These are phyloP conservation scores for Ceratocystis diversiconidia DNA, from an alignment of 2,329 filamentous ascomycete genomes.

Conservation along the genomic window DNA sequence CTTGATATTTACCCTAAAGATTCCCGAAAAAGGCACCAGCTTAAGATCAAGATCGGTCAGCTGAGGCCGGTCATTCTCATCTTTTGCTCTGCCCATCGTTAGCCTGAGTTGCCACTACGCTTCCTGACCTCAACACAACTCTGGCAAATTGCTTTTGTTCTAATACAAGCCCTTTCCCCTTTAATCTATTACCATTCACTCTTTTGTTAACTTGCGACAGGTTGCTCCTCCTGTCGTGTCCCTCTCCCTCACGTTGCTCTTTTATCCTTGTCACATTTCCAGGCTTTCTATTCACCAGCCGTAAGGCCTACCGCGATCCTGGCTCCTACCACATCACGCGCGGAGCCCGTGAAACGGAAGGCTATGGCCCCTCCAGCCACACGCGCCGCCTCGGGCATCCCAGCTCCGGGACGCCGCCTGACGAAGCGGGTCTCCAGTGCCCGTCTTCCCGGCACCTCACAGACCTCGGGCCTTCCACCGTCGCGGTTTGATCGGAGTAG, in stretches of 20 bases:
- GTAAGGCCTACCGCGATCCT: constrained; percentile 16
- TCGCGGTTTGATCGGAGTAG: constrained; percentile 13
- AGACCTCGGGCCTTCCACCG: not conserved
- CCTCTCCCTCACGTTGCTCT: not conserved
- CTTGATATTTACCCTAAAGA: no score
- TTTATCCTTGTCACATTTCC: not conserved
- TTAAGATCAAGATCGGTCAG: no score
- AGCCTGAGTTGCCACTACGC: not conserved
- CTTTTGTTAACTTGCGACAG: not conserved
- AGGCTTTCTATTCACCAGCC: not conserved
- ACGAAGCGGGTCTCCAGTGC: constrained; percentile 15
- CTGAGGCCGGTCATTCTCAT: not conserved
- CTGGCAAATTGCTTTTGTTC: not conserved
- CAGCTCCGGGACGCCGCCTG: constrained; percentile 14
- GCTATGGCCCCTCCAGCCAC: constrained; percentile 9
- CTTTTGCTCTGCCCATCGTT: not conserved
- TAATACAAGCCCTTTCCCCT: not conserved
- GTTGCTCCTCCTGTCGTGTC: not conserved
- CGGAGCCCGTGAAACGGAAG: constrained; percentile 16
- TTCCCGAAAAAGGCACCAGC: not conserved
- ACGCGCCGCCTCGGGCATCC: constrained; percentile 11
- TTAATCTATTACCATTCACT: not conserved
- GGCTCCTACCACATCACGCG: constrained; percentile 14
- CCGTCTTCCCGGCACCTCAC: constrained; percentile 6
- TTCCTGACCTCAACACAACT: not conserved